Base-by-base conservation (phyloP, 2,329 filamentous ascomycete species). In the Saccharata proteae region DNA sequence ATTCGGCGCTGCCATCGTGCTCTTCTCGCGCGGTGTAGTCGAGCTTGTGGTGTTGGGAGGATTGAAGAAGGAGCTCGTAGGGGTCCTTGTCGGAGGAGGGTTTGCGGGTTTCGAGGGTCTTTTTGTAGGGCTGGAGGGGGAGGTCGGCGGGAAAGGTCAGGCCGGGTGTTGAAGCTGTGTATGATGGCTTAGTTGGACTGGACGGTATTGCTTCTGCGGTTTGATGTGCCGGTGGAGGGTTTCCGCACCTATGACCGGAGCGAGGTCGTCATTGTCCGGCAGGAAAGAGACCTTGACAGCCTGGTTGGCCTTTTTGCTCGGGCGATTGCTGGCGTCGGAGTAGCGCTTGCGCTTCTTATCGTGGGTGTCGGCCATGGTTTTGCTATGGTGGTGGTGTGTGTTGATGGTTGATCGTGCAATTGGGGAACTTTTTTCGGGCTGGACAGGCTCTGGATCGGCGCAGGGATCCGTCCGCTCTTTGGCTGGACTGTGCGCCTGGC, bases 61-160 rank as follows among this genome's bases (percentile, higher is more conserved):
- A 73, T 38, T 77, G 71, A 7, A 77, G 61, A 20, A 77, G 60
- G 5, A 76, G 48, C 34, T 71, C 62, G 24, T 65, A 61, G 5
- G 55, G 64, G 23, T 14, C 17, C 51, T 38, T 52, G 42, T 46
- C 39, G 37, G 35, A 38, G 49, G 36, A 39, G n/a, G n/a, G 43
- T 36, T 39, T 53, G 41, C 38, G 46, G n/a, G n/a, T n/a, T n/a
- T n/a, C n/a, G n/a, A n/a, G n/a, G 27, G 32, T 23, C 26, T 60
- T 57, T 21, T 57, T 52, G 47, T 70, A 73, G 8, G 62, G 51
- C 35, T 66, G 65, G 49, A 71, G 59, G 30, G 63, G 55, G 27
- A 64, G 41, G 39, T 48, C 40, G 25, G 50, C 34, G 31, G 64
- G 45, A 34, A 59, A 41, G 6, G 47, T 48, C 10, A 65, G 45